phyloP scores from a whole-genome alignment of 2,329 filamentous ascomycete species.

The Hypocreales sp. region DNA sequence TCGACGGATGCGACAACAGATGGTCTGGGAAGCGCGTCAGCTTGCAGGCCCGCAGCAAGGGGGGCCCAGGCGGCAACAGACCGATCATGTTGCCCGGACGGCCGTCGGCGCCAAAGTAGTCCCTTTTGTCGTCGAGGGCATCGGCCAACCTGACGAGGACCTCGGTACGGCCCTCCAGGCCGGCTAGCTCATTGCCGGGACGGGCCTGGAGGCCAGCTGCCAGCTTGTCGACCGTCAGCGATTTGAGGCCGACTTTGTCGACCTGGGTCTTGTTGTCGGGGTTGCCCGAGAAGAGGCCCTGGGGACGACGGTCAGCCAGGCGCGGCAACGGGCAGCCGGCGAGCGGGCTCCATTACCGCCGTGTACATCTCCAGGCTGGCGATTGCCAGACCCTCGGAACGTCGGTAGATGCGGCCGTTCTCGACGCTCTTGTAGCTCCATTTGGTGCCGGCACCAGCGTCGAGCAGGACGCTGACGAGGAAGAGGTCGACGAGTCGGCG shows the following conservation, averaged over 20 bases:
- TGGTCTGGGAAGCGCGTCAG: slow-evolving; percentile 48
- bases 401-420: slow-evolving; percentile 64
- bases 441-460: slow-evolving; percentile 75
- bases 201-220: slow-evolving; percentile 73
- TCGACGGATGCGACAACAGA: slow-evolving; percentile 80
- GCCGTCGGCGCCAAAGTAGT: slow-evolving; percentile 71
- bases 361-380: slow-evolving; percentile 85
- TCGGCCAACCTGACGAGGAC: slow-evolving; percentile 61
- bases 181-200: slow-evolving; percentile 66
- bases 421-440: slow-evolving; percentile 92
- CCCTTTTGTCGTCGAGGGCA: slow-evolving; percentile 58
- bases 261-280: slow-evolving; percentile 73
- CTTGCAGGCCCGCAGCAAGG: no score
- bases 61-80: slow-evolving; percentile 31
- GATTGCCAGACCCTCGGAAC: slow-evolving; percentile 78
- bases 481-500: slow-evolving; percentile 66
- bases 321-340: background rate
- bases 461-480: slow-evolving; percentile 64
- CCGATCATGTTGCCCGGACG: slow-evolving; percentile 90
- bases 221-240: slow-evolving; percentile 57
- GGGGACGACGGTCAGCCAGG: slow-evolving; percentile 5
- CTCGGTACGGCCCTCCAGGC: slow-evolving; percentile 69
- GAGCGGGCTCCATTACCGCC: slow-evolving; percentile 23
- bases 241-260: slow-evolving; percentile 65
- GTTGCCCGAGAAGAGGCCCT: slow-evolving; percentile 77